Percentiles rank a stretch among this genome's conserved stretches.
These are phyloP conservation scores for Entomortierella parvispora DNA, from an alignment of 192 early-diverging fungal genomes.

Conservation along the genomic window DNA sequence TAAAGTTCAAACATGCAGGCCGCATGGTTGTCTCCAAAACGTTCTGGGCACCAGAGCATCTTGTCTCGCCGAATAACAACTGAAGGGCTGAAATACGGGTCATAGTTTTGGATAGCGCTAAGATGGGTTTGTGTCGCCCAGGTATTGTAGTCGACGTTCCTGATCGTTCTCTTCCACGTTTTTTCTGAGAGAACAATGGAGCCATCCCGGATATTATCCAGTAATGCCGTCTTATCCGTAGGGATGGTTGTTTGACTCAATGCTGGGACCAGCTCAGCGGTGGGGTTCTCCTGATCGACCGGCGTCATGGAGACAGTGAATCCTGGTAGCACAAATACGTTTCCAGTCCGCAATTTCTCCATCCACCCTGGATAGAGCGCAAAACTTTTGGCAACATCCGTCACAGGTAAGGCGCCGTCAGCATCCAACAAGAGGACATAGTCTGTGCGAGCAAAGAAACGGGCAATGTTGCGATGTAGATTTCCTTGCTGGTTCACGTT, in stretches of 20 bases:
- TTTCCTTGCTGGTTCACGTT: conserved; percentile 54
- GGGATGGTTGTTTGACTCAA: conserved; percentile 30
- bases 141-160: conserved; percentile 57
- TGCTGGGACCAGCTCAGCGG: conserved; percentile 25
- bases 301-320: conserved; percentile 51
- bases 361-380: conserved; percentile 48
- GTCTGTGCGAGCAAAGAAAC: conserved; percentile 64
- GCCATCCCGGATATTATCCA: conserved; percentile 39
- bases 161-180: conserved; percentile 62
- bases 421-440: conserved; percentile 56
- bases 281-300: neutral
- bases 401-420: conserved; percentile 55
- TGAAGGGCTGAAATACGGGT: conserved; percentile 67
- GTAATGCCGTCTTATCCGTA: conserved; percentile 43
- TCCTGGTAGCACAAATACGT: conserved; percentile 63
- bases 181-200: conserved; percentile 57
- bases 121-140: conserved; percentile 55
- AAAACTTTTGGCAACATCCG: conserved; percentile 51
- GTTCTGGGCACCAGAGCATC: conserved; percentile 66
- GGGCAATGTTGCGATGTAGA: conserved; percentile 62
- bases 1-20: conserved; percentile 64
- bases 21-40: conserved; percentile 65
- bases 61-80: conserved; percentile 60
- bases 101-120: conserved; percentile 62
- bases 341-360: conserved; percentile 54